Conservation (phyloP, 1,139 yeast genomes). For the Yamadazyma oceani region DNA sequence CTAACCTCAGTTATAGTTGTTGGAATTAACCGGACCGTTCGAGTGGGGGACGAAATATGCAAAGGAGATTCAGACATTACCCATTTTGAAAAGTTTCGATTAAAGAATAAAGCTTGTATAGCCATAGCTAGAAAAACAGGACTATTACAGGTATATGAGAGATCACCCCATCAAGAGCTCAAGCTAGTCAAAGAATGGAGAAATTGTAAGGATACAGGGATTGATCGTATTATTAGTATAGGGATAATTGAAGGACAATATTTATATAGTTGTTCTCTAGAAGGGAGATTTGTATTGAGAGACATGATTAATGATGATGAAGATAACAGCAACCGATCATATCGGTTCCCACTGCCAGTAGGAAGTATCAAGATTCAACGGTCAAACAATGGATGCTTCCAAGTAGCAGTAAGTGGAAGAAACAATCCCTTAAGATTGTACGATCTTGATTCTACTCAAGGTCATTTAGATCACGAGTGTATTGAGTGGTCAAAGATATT, state of each 20-base stretch:
- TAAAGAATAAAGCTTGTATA: slow-evolving; percentile 22
- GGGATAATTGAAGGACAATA: slow-evolving; percentile 31
- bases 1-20: slow-evolving; percentile 7
- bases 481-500: background rate
- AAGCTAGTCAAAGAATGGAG: slow-evolving; percentile 38
- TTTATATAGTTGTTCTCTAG: slow-evolving; percentile 44
- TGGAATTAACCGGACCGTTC: slow-evolving; percentile 3
- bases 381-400: too few species aligned
- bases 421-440: slow-evolving; percentile 42
- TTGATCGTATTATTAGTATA: slow-evolving; percentile 23
- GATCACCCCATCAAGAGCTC: slow-evolving; percentile 18
- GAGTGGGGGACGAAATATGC: slow-evolving; percentile 7
- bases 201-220: slow-evolving; percentile 19
- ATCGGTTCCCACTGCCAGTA: slow-evolving; percentile 35
- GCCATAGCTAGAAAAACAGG: slow-evolving; percentile 31
- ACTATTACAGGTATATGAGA: slow-evolving; percentile 33
- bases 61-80: slow-evolving; percentile 5
- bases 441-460: slow-evolving; percentile 12
- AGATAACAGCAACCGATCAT: slow-evolving; percentile 28
- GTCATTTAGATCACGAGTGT: slow-evolving; percentile 2
- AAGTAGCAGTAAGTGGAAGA: slow-evolving; percentile 45
- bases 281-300: slow-evolving; percentile 45
- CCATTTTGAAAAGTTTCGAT: slow-evolving; percentile 7
- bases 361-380: slow-evolving; percentile 30
- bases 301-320: slow-evolving; percentile 45